Conservation (phyloP, 202 grass and related monocot genomes). For the Setaria italica region DNA sequence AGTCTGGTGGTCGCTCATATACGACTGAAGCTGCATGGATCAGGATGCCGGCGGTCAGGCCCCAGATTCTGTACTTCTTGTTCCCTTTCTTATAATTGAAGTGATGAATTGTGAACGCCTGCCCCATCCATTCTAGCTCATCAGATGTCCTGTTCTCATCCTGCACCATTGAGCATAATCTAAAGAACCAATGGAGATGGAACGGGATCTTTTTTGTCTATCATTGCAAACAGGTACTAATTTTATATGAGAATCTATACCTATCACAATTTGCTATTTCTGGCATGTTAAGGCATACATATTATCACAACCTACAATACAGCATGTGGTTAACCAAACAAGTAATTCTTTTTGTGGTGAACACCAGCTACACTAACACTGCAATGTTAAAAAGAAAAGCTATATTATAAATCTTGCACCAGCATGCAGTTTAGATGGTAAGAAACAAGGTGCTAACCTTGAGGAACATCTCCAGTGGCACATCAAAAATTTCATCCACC, state of each 20-base stretch:
- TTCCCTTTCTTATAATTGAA: conserved; percentile 64
- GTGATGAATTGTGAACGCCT: conserved; percentile 67
- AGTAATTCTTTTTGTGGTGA: not conserved
- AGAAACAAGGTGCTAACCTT: conserved; percentile 53
- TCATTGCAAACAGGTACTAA: not conserved
- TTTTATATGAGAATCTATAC: not conserved
- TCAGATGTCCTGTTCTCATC: conserved; percentile 62
- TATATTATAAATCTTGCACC: not conserved
- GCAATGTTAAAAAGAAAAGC: not conserved
- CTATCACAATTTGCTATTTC: not conserved
- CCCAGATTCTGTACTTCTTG: conserved; percentile 77
- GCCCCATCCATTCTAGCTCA: conserved; percentile 80
- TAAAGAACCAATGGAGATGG: not conserved
- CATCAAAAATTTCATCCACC: conserved; percentile 78
- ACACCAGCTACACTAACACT: not conserved
- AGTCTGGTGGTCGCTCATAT: conserved; percentile 65
- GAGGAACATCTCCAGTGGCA: conserved; percentile 86
- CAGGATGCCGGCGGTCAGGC: conserved; percentile 74
- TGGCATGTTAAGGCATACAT: not conserved
- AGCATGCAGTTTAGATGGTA: not conserved
- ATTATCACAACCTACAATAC: not conserved
- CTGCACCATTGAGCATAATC: conserved; percentile 24
- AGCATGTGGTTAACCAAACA: not conserved
- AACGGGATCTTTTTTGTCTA: not conserved
- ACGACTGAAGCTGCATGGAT: conserved; percentile 83